phyloP scores from a whole-genome alignment of 176 grass and related monocot species.

The Chrysopogon serrulatus region DNA sequence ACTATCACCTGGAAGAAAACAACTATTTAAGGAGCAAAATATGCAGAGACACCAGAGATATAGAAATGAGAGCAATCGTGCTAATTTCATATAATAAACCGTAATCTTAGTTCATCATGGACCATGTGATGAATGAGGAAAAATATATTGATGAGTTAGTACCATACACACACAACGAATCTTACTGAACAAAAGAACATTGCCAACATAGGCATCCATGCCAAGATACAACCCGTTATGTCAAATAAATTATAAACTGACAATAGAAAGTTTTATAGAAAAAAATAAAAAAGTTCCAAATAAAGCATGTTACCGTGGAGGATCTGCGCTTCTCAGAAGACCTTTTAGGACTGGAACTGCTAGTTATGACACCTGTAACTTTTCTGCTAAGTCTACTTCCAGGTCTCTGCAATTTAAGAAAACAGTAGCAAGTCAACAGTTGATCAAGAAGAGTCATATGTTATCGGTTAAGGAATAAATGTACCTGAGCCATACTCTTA shows the following conservation, averaged over 20 bases:
- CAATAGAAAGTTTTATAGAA: background rate
- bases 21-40: background rate
- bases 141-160: background rate
- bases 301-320: constrained; percentile 43
- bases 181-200: background rate
- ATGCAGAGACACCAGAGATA: background rate
- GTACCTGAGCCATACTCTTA: constrained; percentile 76
- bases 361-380: constrained; percentile 52
- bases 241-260: background rate
- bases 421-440: background rate
- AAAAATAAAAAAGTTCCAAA: background rate
- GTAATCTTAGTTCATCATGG: background rate
- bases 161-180: background rate
- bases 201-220: background rate
- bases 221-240: background rate
- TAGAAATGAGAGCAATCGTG: background rate
- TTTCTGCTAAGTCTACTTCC: constrained; percentile 68
- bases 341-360: constrained; percentile 55
- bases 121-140: background rate
- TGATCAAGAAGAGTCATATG: background rate
- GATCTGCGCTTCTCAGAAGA: constrained; percentile 73
- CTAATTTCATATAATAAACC: background rate
- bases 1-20: background rate
- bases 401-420: constrained; percentile 49
- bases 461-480: background rate